Base-by-base conservation (phyloP, 441 rosid species). In the Melastoma candidum region DNA sequence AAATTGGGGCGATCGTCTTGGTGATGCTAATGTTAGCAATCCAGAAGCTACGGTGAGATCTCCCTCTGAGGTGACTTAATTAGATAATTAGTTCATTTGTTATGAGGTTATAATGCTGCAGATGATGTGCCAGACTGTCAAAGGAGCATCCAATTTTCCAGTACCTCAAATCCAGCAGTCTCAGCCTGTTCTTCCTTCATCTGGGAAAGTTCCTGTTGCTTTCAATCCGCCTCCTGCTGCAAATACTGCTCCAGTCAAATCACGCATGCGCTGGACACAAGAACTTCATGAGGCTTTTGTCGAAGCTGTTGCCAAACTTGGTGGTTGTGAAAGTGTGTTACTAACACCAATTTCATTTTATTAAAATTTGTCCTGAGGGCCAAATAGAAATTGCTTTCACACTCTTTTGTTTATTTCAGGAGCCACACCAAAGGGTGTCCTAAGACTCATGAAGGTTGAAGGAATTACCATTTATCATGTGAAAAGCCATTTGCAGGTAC, bases 211-310 rank as follows among this genome's bases (percentile, higher is more conserved):
- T 61, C 65, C 22, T 17, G 22, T 17, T 17, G 22, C 66, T 65
- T 78, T 78, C 44, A 74, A 72, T 58, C 67, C 78, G 48, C 55
- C 78, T 53, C 75, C 85, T 45, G 55, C 93, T 41, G 69, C 73
- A 61, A 78, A 77, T 66, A 80, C 58, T 63, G 83, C 76, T 63
- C 58, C 80, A 1, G 68, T 82, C 52, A 90, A 90, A 76, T 74
- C 90, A 57, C 96, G 96, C 46, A 87, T 90, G 96, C 92, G 96
- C 10, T 90, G 97, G 97, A 84, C 96, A 1, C 95, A 96, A 17
- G 96, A 90, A 72, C 87, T 80, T 67, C 97, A 90, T 54, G 96
- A 90, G 71, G 78, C 95, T 53, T 90, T 90, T 67, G 90, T 90
- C 71, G 96, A 84, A 58, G 89, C 97, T 74, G 92, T 90, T 61